Conservation (phyloP, 352 stramenopile species). For the Blastocystis sp. region DNA sequence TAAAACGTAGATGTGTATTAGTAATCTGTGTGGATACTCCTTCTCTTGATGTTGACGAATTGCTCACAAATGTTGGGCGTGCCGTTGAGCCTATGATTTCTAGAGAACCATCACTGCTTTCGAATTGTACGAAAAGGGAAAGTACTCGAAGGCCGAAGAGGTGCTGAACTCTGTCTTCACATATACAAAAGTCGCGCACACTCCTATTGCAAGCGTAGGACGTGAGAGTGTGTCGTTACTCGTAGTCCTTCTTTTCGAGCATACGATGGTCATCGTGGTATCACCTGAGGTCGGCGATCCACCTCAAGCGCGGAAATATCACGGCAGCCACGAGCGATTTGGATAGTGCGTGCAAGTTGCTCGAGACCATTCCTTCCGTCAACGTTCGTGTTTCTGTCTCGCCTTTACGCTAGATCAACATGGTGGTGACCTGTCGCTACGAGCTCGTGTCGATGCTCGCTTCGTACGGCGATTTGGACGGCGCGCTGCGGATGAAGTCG, state of each 20-base stretch:
- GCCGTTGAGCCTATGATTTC: not conserved
- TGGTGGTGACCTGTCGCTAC: constrained; percentile 42
- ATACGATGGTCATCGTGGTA: constrained; percentile 66
- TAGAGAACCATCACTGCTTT: constrained; percentile 59
- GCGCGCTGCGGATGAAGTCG: constrained; percentile 36
- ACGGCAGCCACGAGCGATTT: constrained; percentile 28
- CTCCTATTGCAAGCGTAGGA: not conserved
- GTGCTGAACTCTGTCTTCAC: constrained; percentile 42
- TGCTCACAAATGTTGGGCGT: constrained; percentile 47
- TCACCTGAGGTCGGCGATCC: constrained; percentile 23
- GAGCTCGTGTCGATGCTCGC: constrained; percentile 35
- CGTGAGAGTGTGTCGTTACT: not conserved
- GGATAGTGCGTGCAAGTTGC: constrained; percentile 24
- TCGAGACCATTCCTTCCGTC: constrained; percentile 35
- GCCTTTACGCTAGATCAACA: constrained; percentile 31
- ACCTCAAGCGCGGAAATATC: constrained; percentile 10
- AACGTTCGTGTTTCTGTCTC: constrained; percentile 1
- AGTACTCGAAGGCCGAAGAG: constrained; percentile 19
- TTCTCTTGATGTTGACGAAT: constrained; percentile 21
- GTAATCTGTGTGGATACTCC: constrained; percentile 64
- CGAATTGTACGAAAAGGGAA: constrained; percentile 32
- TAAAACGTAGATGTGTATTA: constrained; percentile 44
- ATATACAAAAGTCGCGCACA: constrained; percentile 34
- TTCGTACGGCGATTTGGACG: constrained; percentile 19
- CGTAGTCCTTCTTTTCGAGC: constrained; percentile 37